Base-by-base conservation (phyloP, 2,329 filamentous ascomycete species). In the Basipetospora chlamydospora region DNA sequence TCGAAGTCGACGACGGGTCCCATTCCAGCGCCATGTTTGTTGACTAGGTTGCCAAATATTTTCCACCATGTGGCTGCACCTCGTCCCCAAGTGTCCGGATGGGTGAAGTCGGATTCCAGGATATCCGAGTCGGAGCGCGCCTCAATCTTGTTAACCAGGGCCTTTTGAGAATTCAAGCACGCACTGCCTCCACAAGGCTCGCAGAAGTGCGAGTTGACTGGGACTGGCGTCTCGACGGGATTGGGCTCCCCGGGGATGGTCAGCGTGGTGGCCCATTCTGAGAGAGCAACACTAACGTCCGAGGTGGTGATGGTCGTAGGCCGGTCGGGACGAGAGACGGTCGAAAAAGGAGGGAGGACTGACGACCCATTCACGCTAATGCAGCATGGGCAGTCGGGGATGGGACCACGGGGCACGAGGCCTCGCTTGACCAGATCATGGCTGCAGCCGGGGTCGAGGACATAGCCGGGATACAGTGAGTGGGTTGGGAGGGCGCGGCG, bases 371-470 rank as follows among this genome's bases (percentile, higher is more conserved):
- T 29, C 5, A 15, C 10, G 17, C 26, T 29, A 13, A 17, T 3
- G 12, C 34, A 36, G 26, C 34, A 36, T 12, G 26, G 26, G 16
- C 34, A 36, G 17, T 35, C 23, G 15, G n/a, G 26, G 13, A 16
- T 29, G 6, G 15, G 13, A 16, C 12, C 13, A 12, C 13, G 6
- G 13, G 15, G 13, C 5, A 3, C 13, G 13, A 29, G n/a, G 13
- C 17, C 13, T 3, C 28, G 10, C 6, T 8, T 5, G 5, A 17
- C 28, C 3, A 29, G 28, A n/a, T 25, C 13, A 22, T 15, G 31
- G 17, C 18, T 17, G 17, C 31, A 22, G 33, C 20, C 16, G 7
- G 22, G 26, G 23, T 30, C 20, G 60, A 11, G n/a, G n/a, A n/a
- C n/a, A n/a, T n/a, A n/a, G n/a, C n/a, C n/a, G n/a, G n/a, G n/a